These are phyloP conservation scores for Pyronema omphalodes DNA, from an alignment of 495 filamentous ascomycete species.

Conservation along the genomic window DNA sequence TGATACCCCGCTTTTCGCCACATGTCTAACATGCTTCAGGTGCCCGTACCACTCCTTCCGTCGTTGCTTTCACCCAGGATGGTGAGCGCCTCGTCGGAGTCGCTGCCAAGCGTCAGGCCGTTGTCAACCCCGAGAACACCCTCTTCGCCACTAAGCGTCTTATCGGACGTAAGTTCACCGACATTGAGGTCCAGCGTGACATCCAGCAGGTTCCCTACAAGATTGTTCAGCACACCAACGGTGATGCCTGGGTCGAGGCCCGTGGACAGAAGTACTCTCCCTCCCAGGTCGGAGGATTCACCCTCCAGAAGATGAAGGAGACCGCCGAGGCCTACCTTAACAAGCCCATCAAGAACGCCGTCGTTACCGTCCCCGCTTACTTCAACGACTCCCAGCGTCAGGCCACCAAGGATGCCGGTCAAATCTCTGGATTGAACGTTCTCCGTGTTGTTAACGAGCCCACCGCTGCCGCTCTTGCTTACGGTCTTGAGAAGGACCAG, in stretches of 20 bases:
- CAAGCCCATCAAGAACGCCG: slow-evolving; percentile 82
- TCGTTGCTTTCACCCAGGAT: slow-evolving; percentile 91
- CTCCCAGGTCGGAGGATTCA: slow-evolving; percentile 92
- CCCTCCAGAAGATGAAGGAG: slow-evolving; percentile 98
- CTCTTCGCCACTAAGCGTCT: slow-evolving; percentile 99
- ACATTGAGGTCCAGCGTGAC: slow-evolving; percentile 88
- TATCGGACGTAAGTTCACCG: slow-evolving; percentile 96
- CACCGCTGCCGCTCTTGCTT: slow-evolving; percentile 84
- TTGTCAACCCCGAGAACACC: slow-evolving; percentile 98
- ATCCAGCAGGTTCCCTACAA: slow-evolving; percentile 98
- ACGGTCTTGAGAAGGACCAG: slow-evolving; percentile 83
- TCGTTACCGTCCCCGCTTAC: slow-evolving; percentile 92
- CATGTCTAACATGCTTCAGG: slow-evolving; percentile 32
- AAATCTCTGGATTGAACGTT: slow-evolving; percentile 88
- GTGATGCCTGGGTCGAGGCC: slow-evolving; percentile 94
- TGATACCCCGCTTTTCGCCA: neutral
- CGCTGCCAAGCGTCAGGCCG: slow-evolving; percentile 94
- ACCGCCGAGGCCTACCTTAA: slow-evolving; percentile 80
- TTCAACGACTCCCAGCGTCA: slow-evolving; percentile 98
- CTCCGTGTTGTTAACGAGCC: slow-evolving; percentile 95
- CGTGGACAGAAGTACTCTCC: slow-evolving; percentile 95
- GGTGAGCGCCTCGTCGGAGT: slow-evolving; percentile 96
- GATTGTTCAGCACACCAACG: slow-evolving; percentile 95
- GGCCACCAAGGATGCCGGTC: slow-evolving; percentile 93
- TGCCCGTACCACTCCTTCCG: slow-evolving; percentile 89